A percentile compares a stretch with the other conserved stretches of the same genome.
These are phyloP conservation scores for Penicillium verhagenii DNA, from an alignment of 495 filamentous ascomycete species.

Conservation along the genomic window DNA sequence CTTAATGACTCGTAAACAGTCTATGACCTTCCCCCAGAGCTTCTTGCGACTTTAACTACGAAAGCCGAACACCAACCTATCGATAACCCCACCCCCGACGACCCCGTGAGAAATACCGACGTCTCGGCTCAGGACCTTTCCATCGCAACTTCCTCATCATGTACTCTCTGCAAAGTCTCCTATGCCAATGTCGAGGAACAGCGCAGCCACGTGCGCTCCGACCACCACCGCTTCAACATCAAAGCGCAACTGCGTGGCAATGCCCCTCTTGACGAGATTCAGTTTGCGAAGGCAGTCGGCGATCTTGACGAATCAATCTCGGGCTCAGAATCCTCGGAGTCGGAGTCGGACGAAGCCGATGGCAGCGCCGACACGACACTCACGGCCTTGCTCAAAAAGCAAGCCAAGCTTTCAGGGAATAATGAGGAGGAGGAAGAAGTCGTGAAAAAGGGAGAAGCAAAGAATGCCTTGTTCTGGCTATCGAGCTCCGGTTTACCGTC, in stretches of 20 bases:
- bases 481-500: slow-evolving; percentile 68
- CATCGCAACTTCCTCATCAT: slow-evolving; percentile 67
- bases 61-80: slow-evolving; percentile 47
- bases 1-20: slow-evolving; percentile 49
- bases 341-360: slow-evolving; percentile 54
- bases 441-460: slow-evolving; percentile 59
- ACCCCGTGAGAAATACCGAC: slow-evolving; percentile 19
- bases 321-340: slow-evolving; percentile 64
- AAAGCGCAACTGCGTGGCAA: slow-evolving; percentile 80
- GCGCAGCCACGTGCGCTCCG: slow-evolving; percentile 81
- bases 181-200: slow-evolving; percentile 78
- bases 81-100: slow-evolving; percentile 22
- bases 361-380: slow-evolving; percentile 61
- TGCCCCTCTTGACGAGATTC: slow-evolving; percentile 64
- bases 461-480: slow-evolving; percentile 83
- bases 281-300: slow-evolving; percentile 82
- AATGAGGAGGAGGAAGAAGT: slow-evolving; percentile 48
- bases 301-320: slow-evolving; percentile 89
- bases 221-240: slow-evolving; percentile 90
- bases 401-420: slow-evolving; percentile 64
- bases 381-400: slow-evolving; percentile 73
- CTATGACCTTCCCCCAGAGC: slow-evolving; percentile 79
- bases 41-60: slow-evolving; percentile 66
- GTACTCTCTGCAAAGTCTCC: slow-evolving; percentile 72
- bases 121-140: slow-evolving; percentile 39